phyloP scores from a whole-genome alignment of 306 rosid genomes.

The Lathyrus tuberosus region DNA sequence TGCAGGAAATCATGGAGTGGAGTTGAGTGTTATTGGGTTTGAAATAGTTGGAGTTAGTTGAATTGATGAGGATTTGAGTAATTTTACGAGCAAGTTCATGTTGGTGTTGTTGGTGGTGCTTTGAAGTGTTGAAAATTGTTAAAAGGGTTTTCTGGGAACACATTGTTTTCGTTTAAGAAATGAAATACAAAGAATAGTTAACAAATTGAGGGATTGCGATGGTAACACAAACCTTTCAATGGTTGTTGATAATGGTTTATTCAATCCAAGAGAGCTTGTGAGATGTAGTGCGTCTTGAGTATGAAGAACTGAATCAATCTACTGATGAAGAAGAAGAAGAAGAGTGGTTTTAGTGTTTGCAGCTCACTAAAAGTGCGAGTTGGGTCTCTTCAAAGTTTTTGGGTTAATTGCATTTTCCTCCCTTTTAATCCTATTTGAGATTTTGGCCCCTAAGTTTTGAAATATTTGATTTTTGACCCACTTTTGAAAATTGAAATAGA shows the following conservation, averaged over 20 bases:
- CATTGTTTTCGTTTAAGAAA: constrained; percentile 36
- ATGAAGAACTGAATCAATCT: too few relatives aligned
- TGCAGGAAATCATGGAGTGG: constrained; percentile 49
- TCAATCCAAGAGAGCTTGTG: too few relatives aligned
- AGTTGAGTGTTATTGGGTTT: constrained; percentile 20
- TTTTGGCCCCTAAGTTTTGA: neutral
- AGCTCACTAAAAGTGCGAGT: too few relatives aligned
- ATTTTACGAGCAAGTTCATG: constrained; percentile 47
- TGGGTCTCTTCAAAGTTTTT: too few relatives aligned
- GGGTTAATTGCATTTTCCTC: too few relatives aligned
- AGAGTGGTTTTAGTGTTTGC: too few relatives aligned
- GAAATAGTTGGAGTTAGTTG: constrained; percentile 43
- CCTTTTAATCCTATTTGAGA: neutral
- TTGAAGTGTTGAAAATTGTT: constrained; percentile 33
- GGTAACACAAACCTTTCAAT: neutral
- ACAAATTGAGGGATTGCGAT: neutral
- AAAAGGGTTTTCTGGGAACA: constrained; percentile 43
- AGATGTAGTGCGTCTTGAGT: too few relatives aligned
- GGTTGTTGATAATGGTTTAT: too few relatives aligned
- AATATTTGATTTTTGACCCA: too few relatives aligned
- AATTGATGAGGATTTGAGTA: constrained; percentile 38
- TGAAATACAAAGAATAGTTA: neutral
- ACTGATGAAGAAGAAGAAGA: neutral
- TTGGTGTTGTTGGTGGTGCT: neutral
- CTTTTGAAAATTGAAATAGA: too few relatives aligned